These are phyloP conservation scores for Apophysomyces elegans DNA, from an alignment of 371 early-diverging fungal genomes.

Conservation along the genomic window DNA sequence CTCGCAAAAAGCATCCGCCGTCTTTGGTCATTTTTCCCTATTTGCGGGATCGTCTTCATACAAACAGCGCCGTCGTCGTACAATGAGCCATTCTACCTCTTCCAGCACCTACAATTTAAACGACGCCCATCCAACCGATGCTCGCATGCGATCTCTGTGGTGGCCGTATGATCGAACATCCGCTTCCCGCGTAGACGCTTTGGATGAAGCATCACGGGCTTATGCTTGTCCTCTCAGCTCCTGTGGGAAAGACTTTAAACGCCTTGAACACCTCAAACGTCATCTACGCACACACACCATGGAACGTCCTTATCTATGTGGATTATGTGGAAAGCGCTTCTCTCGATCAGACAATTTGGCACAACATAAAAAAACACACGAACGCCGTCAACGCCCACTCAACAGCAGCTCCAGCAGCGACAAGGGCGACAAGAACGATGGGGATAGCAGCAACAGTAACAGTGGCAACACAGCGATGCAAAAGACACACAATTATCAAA, in stretches of 20 bases:
- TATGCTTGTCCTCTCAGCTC: conserved; percentile 50
- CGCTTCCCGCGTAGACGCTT: conserved; percentile 2
- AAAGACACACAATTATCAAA: neutral
- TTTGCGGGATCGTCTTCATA: conserved; percentile 75
- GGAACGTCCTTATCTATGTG: conserved; percentile 67
- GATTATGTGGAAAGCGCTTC: conserved; percentile 69
- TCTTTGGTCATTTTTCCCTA: conserved; percentile 67
- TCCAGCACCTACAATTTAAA: conserved; percentile 4
- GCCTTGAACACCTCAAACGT: conserved; percentile 83
- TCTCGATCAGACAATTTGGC: conserved; percentile 73
- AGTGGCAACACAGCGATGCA: conserved; percentile 3
- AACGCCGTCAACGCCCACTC: conserved; percentile 11
- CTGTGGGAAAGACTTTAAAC: conserved; percentile 65
- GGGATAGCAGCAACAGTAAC: neutral
- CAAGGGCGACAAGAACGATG: conserved; percentile 11
- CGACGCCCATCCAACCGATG: neutral
- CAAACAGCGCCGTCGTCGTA: conserved; percentile 74
- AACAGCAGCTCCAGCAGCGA: conserved; percentile 12
- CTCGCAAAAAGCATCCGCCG: conserved; percentile 33
- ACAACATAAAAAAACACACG: conserved; percentile 73
- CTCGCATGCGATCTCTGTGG: conserved; percentile 4
- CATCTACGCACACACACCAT: conserved; percentile 80
- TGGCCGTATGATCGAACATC: conserved; percentile 6
- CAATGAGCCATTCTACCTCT: conserved; percentile 23
- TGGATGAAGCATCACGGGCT: conserved; percentile 17